Percentiles rank a stretch among this genome's conserved stretches.
phyloP scores from a whole-genome alignment of 768 basidiomycete genomes.

The Rhodotorula diobovata region DNA sequence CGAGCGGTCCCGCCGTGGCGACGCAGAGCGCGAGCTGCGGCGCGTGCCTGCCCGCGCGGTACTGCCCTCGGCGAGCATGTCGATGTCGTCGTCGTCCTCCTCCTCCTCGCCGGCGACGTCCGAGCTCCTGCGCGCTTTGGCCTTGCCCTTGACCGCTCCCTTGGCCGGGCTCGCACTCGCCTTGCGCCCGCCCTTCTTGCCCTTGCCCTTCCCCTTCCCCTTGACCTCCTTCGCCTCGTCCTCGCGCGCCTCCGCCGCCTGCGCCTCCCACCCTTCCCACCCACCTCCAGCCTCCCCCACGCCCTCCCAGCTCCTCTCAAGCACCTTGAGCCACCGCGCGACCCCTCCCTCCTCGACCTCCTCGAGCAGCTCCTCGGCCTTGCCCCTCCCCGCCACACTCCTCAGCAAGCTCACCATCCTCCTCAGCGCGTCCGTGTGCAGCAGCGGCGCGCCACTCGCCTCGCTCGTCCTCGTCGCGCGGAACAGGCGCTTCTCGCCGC shows the following conservation, averaged over 20 bases:
- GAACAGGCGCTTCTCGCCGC: slow-evolving; percentile 58
- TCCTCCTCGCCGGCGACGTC: neutral
- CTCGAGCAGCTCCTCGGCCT: slow-evolving; percentile 50
- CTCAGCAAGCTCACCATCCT: slow-evolving; percentile 68
- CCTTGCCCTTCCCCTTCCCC: slow-evolving; percentile 6
- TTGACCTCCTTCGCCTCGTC: neutral
- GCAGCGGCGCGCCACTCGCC: slow-evolving; percentile 53
- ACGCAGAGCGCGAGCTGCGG: slow-evolving; percentile 5
- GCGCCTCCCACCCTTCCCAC: slow-evolving; percentile 63
- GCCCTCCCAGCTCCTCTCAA: slow-evolving; percentile 71
- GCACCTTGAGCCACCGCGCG: slow-evolving; percentile 64
- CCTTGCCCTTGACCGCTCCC: neutral
- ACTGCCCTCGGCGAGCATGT: slow-evolving; percentile 36
- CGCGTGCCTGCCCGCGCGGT: neutral
- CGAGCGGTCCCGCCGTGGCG: neutral
- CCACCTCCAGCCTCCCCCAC: slow-evolving; percentile 61
- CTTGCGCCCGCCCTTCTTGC: slow-evolving; percentile 6
- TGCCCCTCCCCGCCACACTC: slow-evolving; percentile 39
- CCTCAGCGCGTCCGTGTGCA: slow-evolving; percentile 58
- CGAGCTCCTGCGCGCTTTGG: slow-evolving; percentile 38
- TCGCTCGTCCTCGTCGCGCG: slow-evolving; percentile 55
- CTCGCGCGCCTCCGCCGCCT: slow-evolving; percentile 8
- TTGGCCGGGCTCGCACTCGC: slow-evolving; percentile 43
- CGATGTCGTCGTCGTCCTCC: slow-evolving; percentile 40
- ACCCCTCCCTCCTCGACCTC: slow-evolving; percentile 64